Conservation (phyloP, 2,329 filamentous ascomycete species). For the Aphanocladium album region DNA sequence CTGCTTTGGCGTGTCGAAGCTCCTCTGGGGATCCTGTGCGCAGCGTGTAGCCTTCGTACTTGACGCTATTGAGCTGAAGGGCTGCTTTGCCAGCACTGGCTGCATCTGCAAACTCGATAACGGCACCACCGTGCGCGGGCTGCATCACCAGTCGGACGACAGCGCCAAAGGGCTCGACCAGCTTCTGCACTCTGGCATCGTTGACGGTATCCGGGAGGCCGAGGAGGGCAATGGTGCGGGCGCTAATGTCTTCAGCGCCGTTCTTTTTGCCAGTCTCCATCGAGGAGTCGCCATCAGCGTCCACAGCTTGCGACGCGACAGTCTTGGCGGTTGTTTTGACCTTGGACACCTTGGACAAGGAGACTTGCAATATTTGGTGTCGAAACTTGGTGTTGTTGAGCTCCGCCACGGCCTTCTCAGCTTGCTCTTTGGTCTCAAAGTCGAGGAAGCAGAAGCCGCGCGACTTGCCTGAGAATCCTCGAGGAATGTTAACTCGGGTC, state of each 20-base stretch:
- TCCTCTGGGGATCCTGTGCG: constrained; percentile 51
- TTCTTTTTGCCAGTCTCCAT: constrained; percentile 21
- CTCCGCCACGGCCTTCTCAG: constrained; percentile 58
- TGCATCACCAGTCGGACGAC: constrained; percentile 74
- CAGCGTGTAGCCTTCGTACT: constrained; percentile 50
- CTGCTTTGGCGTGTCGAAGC: constrained; percentile 46
- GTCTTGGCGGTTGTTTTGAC: constrained; percentile 51
- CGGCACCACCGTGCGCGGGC: constrained; percentile 77
- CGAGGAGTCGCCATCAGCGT: constrained; percentile 17
- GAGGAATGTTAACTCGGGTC: constrained; percentile 65
- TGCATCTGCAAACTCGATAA: constrained; percentile 73
- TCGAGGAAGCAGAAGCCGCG: constrained; percentile 78
- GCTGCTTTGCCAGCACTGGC: constrained; percentile 67
- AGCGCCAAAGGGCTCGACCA: constrained; percentile 65
- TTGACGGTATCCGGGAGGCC: constrained; percentile 91
- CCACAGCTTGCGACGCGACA: constrained; percentile 28
- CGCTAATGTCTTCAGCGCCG: constrained; percentile 45
- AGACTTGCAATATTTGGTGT: constrained; percentile 62
- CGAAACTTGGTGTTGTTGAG: constrained; percentile 68
- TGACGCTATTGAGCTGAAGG: constrained; percentile 51
- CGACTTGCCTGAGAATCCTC: constrained; percentile 60
- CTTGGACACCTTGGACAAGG: constrained; percentile 51
- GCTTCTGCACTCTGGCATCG: constrained; percentile 69
- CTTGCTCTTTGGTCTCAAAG: constrained; percentile 66
- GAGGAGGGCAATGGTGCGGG: constrained; percentile 75